A percentile compares a stretch with the other conserved stretches of the same genome.
Evolutionary conservation across 331 rosid genomes (phyloP).

Genomic region (Phaseolus coccineus): DNA sequence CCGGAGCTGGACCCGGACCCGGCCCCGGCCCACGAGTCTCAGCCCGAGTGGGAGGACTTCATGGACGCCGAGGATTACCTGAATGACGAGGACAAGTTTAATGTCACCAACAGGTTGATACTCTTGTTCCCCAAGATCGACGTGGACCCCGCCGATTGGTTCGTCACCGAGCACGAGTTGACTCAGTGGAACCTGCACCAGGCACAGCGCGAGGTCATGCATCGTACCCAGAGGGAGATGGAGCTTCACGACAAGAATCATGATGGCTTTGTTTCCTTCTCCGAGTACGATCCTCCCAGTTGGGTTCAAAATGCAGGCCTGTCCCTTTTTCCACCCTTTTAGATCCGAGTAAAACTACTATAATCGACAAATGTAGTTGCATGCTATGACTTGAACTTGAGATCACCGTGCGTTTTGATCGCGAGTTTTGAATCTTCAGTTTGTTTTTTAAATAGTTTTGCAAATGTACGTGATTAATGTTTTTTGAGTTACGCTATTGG

Average conservation of each 20-base stretch:
- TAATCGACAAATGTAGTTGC: not conserved
- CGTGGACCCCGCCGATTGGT: constrained; percentile 68
- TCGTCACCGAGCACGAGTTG: constrained; percentile 71
- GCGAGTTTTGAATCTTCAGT: no score
- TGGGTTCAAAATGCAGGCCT: constrained; percentile 83
- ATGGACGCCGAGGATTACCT: constrained; percentile 88
- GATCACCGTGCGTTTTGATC: not conserved
- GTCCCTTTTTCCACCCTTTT: constrained; percentile 32
- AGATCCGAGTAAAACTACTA: not conserved
- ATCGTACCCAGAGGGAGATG: constrained; percentile 81
- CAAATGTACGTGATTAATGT: not conserved
- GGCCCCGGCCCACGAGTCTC: constrained; percentile 78
- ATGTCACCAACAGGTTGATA: constrained; percentile 67
- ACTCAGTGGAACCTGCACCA: constrained; percentile 84
- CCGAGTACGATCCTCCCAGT: constrained; percentile 92
- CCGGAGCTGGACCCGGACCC: constrained; percentile 51
- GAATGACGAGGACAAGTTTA: constrained; percentile 88
- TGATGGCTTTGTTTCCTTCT: constrained; percentile 76
- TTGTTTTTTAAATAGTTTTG: not conserved
- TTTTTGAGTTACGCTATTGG: not conserved
- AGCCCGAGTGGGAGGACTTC: constrained; percentile 93
- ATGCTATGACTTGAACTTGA: not conserved
- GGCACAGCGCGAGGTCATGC: constrained; percentile 73
- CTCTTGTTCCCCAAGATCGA: constrained; percentile 86
- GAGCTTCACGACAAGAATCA: constrained; percentile 90